Conservation (phyloP, 75 land plant genomes). For the Picea sitchensis region DNA sequence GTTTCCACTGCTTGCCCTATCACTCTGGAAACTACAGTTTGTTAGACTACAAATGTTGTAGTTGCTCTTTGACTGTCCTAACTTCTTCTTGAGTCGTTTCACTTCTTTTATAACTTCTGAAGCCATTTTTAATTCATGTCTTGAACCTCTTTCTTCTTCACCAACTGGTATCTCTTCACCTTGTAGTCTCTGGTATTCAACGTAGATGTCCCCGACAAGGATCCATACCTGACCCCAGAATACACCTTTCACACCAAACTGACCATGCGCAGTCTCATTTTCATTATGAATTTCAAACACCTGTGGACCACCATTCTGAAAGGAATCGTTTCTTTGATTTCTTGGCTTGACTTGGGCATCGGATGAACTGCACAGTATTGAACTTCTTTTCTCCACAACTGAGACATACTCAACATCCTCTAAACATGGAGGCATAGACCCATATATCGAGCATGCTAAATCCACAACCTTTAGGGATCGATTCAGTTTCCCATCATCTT, state of each 20-base stretch:
- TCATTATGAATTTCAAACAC: background rate
- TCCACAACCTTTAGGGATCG: constrained; percentile 82
- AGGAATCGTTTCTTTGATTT: constrained; percentile 2
- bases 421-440: constrained; percentile 70
- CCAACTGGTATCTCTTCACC: constrained; percentile 32
- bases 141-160: constrained; percentile 16
- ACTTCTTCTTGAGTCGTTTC: constrained; percentile 74
- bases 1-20: constrained; percentile 83
- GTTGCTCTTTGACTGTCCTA: constrained; percentile 48
- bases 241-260: constrained; percentile 32
- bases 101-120: constrained; percentile 89
- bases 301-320: constrained; percentile 3
- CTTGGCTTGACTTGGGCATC: constrained; percentile 10
- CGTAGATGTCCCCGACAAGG: constrained; percentile 86
- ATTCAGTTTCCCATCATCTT: constrained; percentile 69
- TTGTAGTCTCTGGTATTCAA: constrained; percentile 47
- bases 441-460: constrained; percentile 84
- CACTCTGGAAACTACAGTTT: constrained; percentile 91
- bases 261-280: constrained; percentile 14
- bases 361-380: background rate
- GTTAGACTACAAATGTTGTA: constrained; percentile 77
- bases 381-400: constrained; percentile 24
- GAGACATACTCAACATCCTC: constrained; percentile 45
- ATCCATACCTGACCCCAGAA: constrained; percentile 93
- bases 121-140: constrained; percentile 66